Percentiles rank a stretch among this genome's conserved stretches.
phyloP scores from a whole-genome alignment of 1,284 basidiomycete genomes.

The Leccinum solheimii region DNA sequence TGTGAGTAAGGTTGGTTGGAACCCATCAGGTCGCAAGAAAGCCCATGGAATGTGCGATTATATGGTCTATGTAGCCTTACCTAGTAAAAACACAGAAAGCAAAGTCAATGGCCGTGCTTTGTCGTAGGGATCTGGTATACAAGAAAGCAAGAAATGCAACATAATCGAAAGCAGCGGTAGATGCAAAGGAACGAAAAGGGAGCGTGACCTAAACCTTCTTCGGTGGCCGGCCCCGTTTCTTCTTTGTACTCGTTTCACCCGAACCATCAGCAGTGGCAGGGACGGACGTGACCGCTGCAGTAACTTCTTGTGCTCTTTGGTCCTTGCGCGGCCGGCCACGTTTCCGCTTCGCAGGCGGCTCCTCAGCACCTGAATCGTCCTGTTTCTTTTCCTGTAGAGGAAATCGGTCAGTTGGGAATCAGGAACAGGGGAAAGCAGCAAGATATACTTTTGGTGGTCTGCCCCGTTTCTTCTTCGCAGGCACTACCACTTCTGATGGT shows the following conservation, averaged over 20 bases:
- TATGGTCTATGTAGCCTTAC: slow-evolving; percentile 39
- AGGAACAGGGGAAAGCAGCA: slow-evolving; percentile 25
- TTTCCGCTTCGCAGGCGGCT: slow-evolving; percentile 57
- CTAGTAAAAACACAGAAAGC: slow-evolving; percentile 36
- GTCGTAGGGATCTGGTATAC: slow-evolving; percentile 37
- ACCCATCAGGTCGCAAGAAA: slow-evolving; percentile 23
- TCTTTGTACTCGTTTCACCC: slow-evolving; percentile 52
- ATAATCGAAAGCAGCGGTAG: slow-evolving; percentile 20
- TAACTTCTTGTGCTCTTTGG: slow-evolving; percentile 47
- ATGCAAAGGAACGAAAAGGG: slow-evolving; percentile 5
- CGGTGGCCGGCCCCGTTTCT: slow-evolving; percentile 70
- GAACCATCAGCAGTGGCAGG: slow-evolving; percentile 42
- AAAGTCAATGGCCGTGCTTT: slow-evolving; percentile 33
- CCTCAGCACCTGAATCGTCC: slow-evolving; percentile 47
- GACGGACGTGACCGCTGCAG: slow-evolving; percentile 32
- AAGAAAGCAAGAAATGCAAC: slow-evolving; percentile 35
- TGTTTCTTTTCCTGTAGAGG: slow-evolving; percentile 54
- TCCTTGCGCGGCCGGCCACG: slow-evolving; percentile 72
- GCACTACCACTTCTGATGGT: slow-evolving; percentile 37
- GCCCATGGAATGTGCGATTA: slow-evolving; percentile 31
- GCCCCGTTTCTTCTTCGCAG: slow-evolving; percentile 61
- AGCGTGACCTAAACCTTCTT: slow-evolving; percentile 48
- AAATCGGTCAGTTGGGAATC: slow-evolving; percentile 29
- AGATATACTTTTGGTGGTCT: slow-evolving; percentile 71
- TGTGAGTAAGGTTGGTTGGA: slow-evolving; percentile 21